Percentiles rank a stretch among this genome's conserved stretches.
Evolutionary conservation across 2,329 filamentous ascomycete genomes (phyloP).

Genomic region (Xenoacremonium recifei): DNA sequence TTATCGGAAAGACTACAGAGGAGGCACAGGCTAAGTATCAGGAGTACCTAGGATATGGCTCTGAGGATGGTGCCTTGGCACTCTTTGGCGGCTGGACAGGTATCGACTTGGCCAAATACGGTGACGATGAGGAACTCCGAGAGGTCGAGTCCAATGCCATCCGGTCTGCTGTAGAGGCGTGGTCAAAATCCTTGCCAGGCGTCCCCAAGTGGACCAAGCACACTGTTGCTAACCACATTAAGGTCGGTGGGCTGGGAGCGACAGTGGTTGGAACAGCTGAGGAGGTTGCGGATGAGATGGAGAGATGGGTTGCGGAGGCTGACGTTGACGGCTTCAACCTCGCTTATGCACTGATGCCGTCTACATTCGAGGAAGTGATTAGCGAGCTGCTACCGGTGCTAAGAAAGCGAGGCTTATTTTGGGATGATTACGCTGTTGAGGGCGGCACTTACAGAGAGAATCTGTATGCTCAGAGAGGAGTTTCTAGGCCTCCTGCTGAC

Average conservation of each 20-base stretch:
- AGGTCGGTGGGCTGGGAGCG: neutral
- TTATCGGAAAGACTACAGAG: constrained; percentile 59
- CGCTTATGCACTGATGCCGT: constrained; percentile 43
- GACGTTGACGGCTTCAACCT: constrained; percentile 55
- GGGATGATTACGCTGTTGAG: constrained; percentile 44
- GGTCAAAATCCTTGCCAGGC: constrained; percentile 38
- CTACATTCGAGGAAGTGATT: constrained; percentile 65
- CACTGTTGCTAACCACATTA: neutral
- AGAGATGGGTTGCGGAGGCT: constrained; percentile 39
- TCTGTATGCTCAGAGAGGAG: constrained; percentile 34
- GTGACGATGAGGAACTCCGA: constrained; percentile 61
- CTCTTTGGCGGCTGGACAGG: constrained; percentile 68
- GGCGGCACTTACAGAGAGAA: constrained; percentile 44
- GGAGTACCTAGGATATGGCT: constrained; percentile 54
- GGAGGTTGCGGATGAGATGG: constrained; percentile 20
- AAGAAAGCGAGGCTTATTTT: constrained; percentile 55
- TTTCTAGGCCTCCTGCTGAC: constrained; percentile 33
- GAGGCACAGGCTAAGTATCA: constrained; percentile 51
- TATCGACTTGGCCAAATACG: constrained; percentile 59
- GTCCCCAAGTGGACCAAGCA: constrained; percentile 34
- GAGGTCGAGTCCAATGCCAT: constrained; percentile 62
- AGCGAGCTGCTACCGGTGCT: constrained; percentile 64
- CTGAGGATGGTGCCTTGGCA: constrained; percentile 60
- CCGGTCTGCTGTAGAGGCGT: constrained; percentile 47
- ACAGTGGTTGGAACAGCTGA: constrained; percentile 1